Evolutionary conservation across 192 early-diverging fungal genomes (phyloP).

Genomic region (Mortierella antarctica): DNA sequence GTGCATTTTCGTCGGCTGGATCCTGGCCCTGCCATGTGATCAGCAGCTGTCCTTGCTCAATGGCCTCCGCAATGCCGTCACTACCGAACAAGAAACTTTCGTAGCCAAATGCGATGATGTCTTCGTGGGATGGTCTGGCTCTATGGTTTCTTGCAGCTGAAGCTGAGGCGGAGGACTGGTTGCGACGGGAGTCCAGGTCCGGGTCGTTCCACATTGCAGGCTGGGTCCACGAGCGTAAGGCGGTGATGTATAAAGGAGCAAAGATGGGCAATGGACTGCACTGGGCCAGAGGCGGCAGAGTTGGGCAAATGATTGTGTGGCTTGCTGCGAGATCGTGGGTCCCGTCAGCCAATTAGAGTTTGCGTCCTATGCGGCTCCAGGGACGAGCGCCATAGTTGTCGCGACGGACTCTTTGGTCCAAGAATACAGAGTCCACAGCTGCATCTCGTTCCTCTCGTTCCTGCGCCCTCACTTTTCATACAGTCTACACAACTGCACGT

Average conservation of each 20-base stretch:
- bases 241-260: too few species aligned
- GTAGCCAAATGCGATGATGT: constrained; percentile 44
- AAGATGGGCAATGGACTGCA: background rate
- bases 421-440: too few species aligned
- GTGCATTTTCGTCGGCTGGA: constrained; percentile 20
- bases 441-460: too few species aligned
- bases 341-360: too few species aligned
- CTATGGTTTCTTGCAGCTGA: background rate
- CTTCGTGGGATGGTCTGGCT: constrained; percentile 13
- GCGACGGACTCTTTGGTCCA: too few species aligned
- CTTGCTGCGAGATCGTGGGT: too few species aligned
- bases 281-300: background rate
- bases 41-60: constrained; percentile 44
- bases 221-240: too few species aligned
- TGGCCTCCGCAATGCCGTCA: constrained; percentile 29
- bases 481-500: too few species aligned
- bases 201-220: constrained; percentile 48
- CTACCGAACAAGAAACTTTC: constrained; percentile 29
- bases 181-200: constrained; percentile 23
- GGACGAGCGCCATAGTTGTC: too few species aligned
- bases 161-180: background rate
- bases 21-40: constrained; percentile 53
- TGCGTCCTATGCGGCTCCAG: too few species aligned
- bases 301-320: too few species aligned
- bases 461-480: too few species aligned